Evolutionary conservation across 345 rosid genomes (phyloP), one percentile per base, ranked within the genome.

Genomic region (Aquilaria yunnanensis): DNA sequence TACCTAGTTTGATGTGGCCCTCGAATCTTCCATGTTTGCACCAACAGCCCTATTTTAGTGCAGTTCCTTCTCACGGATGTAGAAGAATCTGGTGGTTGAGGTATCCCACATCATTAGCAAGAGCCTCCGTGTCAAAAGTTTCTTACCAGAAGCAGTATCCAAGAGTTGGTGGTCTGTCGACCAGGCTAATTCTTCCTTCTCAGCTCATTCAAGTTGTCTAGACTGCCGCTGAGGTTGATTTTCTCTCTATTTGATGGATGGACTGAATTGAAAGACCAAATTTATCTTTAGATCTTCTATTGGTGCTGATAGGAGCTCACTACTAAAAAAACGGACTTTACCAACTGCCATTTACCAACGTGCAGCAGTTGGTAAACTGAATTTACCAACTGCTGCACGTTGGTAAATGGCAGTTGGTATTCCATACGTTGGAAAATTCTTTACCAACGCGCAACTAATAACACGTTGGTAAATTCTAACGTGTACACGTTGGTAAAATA

Each of bases 191-290:
- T 58, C 84, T 92, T 32, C 72, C 81, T n/a, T 13, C 58, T 49
- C 81, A 80, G 63, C 96, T 86, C 71, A 76, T 88, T 52, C 74
- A 84, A 79, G 92, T 88, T 47, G 94, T 90, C 43, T 96, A 90
- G 72, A 60, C 80, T 62, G 92, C 97, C 51, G 97, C 98, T 49
- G 83, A 84, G 96, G 98, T 93, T 60, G 56, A 45, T 2, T 53
- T 58, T 47, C 47, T 37, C 10, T 47, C 45, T 53, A 32, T 56
- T 13, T 23, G 23, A 23, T 23, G 23, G 23, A 23, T 23, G 23
- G 23, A 23, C 1, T 23, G 23, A 23, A 23, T 23, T 23, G 23
- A 23, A 23, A 23, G 23, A 23, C 23, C 23, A 23, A 23, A 23
- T 23, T 23, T 23, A 23, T 23, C 23, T 23, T 23, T 23, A 23